Evolutionary conservation across 345 rosid genomes (phyloP).

Genomic region (Rhodamnia rubescens): DNA sequence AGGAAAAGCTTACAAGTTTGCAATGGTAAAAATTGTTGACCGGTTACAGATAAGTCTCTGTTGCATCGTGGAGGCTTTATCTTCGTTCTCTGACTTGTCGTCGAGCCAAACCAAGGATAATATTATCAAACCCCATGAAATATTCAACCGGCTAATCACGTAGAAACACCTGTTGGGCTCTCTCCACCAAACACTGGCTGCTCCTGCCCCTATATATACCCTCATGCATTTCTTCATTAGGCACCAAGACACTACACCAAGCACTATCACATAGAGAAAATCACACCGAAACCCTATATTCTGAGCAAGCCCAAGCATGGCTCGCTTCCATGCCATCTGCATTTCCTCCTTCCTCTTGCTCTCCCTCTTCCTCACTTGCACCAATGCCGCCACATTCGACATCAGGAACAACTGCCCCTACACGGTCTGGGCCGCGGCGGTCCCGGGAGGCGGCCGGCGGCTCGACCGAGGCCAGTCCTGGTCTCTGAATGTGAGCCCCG

Average conservation of each 20-base stretch:
- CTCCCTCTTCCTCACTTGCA: neutral
- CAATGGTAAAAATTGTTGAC: neutral
- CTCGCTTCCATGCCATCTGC: neutral
- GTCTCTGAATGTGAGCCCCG: constrained; percentile 1
- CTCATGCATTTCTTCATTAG: neutral
- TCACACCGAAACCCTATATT: neutral
- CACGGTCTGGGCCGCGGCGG: constrained; percentile 17
- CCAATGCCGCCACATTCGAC: constrained; percentile 7
- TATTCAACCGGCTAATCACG: neutral
- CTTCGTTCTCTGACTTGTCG: neutral
- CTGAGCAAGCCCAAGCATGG: neutral
- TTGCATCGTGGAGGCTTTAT: neutral
- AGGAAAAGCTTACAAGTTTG: neutral
- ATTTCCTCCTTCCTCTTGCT: neutral
- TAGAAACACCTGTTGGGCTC: neutral
- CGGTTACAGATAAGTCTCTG: neutral
- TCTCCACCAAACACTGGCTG: neutral
- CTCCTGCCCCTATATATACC: neutral
- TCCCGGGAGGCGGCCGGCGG: constrained; percentile 18
- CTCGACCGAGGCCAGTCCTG: constrained; percentile 10
- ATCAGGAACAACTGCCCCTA: constrained; percentile 16
- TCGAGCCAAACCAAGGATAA: neutral
- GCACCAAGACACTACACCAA: neutral
- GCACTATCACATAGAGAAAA: neutral
- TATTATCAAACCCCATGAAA: neutral